Evolutionary conservation across 441 rosid genomes (phyloP).

Genomic region (Metrosideros polymorpha): DNA sequence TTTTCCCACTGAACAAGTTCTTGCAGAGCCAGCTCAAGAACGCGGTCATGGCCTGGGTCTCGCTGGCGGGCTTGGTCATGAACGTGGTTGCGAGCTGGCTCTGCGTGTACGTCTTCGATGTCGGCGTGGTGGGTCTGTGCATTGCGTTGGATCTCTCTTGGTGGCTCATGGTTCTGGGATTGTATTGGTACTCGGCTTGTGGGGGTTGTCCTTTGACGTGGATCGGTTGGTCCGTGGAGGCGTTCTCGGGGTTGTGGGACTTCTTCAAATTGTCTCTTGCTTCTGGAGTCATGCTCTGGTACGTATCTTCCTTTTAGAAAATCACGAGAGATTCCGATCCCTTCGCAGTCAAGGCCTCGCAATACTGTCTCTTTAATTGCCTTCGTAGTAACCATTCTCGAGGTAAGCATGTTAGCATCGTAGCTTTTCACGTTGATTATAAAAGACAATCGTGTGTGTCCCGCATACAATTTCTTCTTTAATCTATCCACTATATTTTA

Average conservation of each 20-base stretch:
- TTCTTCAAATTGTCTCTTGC: slow-evolving; percentile 23
- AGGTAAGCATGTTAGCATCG: not conserved
- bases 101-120: not conserved
- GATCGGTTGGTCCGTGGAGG: slow-evolving; percentile 41
- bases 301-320: not conserved
- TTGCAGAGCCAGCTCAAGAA: not conserved
- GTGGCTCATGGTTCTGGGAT: slow-evolving; percentile 37
- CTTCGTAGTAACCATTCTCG: not conserved
- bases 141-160: slow-evolving; percentile 38
- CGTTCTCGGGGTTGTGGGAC: slow-evolving; percentile 42
- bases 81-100: not conserved
- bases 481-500: no score
- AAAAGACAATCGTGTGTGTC: not conserved
- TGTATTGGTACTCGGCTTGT: slow-evolving; percentile 22
- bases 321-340: not conserved
- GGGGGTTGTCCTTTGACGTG: slow-evolving; percentile 15
- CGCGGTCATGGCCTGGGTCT: not conserved
- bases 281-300: slow-evolving; percentile 22
- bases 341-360: no score
- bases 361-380: not conserved
- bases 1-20: not conserved
- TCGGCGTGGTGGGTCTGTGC: not conserved
- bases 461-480: not conserved
- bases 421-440: not conserved
- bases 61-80: not conserved